Evolutionary conservation across 306 rosid genomes (phyloP).

Genomic region (Vigna nakashimae): DNA sequence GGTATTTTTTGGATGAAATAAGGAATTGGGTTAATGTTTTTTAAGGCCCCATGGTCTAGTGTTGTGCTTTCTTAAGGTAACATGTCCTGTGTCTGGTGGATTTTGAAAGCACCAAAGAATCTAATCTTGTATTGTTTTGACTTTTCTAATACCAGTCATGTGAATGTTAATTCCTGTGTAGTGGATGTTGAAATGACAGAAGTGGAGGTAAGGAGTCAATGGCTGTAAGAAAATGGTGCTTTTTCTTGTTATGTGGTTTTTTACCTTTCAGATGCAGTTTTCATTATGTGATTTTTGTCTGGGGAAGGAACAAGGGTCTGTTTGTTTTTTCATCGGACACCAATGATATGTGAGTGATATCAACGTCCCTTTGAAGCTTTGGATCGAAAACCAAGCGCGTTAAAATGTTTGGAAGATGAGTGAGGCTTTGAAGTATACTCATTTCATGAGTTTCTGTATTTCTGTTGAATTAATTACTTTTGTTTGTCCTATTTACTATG

Average conservation of each 20-base stretch:
- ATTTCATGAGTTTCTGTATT: slow-evolving; percentile 1
- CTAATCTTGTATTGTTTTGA: slow-evolving; percentile 30
- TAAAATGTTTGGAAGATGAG: neutral
- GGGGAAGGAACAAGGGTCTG: neutral
- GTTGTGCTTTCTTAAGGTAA: slow-evolving; percentile 40
- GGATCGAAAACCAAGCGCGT: neutral
- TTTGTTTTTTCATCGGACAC: neutral
- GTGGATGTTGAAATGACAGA: slow-evolving; percentile 47
- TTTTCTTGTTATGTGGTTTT: slow-evolving; percentile 6
- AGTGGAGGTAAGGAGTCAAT: slow-evolving; percentile 5
- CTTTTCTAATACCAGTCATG: neutral
- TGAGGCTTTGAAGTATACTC: slow-evolving; percentile 16
- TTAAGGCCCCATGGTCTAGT: slow-evolving; percentile 28
- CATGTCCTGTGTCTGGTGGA: slow-evolving; percentile 34
- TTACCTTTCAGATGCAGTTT: neutral
- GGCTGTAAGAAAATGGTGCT: slow-evolving; percentile 18
- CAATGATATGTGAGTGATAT: neutral
- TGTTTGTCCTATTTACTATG: slow-evolving; percentile 10
- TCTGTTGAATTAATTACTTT: neutral
- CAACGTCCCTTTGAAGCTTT: neutral
- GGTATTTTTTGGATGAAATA: slow-evolving; percentile 17
- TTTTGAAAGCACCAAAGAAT: slow-evolving; percentile 34
- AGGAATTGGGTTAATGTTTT: slow-evolving; percentile 28
- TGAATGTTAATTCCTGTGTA: slow-evolving; percentile 27
- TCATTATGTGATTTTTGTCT: slow-evolving; percentile 33